Conservation (phyloP, 2,329 filamentous ascomycete species). For the Furcasterigmium furcatum region DNA sequence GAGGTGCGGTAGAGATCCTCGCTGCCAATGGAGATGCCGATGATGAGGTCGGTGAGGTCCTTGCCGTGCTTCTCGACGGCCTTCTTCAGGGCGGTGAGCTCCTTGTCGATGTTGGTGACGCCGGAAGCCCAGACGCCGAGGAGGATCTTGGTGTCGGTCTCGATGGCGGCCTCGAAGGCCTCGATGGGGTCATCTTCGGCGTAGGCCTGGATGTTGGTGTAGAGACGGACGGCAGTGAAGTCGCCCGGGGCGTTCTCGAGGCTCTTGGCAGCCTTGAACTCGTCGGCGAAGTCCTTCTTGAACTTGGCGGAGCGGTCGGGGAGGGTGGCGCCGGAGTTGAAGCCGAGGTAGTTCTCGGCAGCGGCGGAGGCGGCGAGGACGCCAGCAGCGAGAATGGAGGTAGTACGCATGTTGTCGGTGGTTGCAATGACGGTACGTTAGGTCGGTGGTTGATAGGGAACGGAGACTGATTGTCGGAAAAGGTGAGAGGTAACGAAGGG, state of each 20-base stretch:
- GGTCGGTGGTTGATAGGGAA: neutral
- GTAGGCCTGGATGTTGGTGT: conserved; percentile 65
- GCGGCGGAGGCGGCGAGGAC: conserved; percentile 35
- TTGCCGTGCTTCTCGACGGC: conserved; percentile 52
- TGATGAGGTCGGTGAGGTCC: conserved; percentile 50
- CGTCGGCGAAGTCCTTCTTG: conserved; percentile 43
- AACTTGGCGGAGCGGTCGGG: conserved; percentile 48
- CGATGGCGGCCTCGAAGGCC: conserved; percentile 71
- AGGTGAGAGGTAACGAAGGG: too few relatives aligned
- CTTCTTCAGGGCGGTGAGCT: conserved; percentile 57
- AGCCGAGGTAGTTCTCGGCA: conserved; percentile 46
- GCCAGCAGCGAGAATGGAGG: conserved; percentile 31
- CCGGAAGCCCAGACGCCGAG: conserved; percentile 63
- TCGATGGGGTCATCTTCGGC: conserved; percentile 73
- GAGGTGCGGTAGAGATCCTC: conserved; percentile 65
- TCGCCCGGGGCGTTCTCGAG: conserved; percentile 44
- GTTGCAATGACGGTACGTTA: neutral
- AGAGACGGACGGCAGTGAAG: conserved; percentile 59
- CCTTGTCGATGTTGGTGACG: conserved; percentile 50
- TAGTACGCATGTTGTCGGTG: conserved; percentile 35
- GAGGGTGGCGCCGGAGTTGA: conserved; percentile 48
- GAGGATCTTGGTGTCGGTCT: conserved; percentile 57
- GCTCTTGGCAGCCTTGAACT: conserved; percentile 40
- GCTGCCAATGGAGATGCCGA: conserved; percentile 62
- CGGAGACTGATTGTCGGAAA: neutral